phyloP scores from a whole-genome alignment of 768 basidiomycete genomes.

The Hemileccinum impolitum region DNA sequence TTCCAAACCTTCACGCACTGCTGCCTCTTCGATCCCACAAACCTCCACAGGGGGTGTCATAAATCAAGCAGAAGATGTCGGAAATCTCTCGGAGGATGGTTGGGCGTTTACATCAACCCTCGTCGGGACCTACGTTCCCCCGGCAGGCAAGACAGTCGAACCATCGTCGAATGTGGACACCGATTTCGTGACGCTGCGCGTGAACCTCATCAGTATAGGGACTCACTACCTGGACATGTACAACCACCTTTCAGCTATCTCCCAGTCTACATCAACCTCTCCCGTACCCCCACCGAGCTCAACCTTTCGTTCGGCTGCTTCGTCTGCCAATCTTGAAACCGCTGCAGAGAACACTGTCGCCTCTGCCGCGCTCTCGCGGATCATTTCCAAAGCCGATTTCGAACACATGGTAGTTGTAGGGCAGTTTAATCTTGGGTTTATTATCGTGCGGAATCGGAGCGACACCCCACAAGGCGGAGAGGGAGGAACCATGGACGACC shows the following conservation, averaged over 20 bases:
- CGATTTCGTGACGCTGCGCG: constrained; percentile 15
- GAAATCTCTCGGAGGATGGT: constrained; percentile 11
- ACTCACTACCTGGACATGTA: constrained; percentile 21
- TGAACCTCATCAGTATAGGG: constrained; percentile 21
- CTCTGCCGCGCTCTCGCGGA: constrained; percentile 68
- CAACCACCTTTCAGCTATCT: neutral
- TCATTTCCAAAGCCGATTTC: constrained; percentile 88
- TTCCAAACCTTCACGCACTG: constrained; percentile 4
- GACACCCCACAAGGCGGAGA: neutral
- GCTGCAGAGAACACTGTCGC: constrained; percentile 54
- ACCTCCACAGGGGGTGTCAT: neutral
- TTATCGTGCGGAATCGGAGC: constrained; percentile 68
- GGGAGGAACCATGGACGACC: constrained; percentile 58
- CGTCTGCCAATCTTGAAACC: constrained; percentile 29
- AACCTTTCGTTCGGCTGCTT: constrained; percentile 23
- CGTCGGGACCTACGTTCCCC: constrained; percentile 19
- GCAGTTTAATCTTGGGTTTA: constrained; percentile 96
- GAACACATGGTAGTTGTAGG: constrained; percentile 79
- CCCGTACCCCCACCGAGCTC: constrained; percentile 1
- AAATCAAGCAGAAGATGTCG: constrained; percentile 1
- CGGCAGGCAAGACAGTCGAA: constrained; percentile 8
- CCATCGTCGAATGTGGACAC: neutral
- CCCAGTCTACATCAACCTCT: neutral
- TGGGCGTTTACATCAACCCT: constrained; percentile 27
- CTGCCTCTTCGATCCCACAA: neutral